Percentiles rank a stretch among this genome's conserved stretches.
Conservation (phyloP, 768 basidiomycete genomes). For the Leucocoprinus birnbaumii region DNA sequence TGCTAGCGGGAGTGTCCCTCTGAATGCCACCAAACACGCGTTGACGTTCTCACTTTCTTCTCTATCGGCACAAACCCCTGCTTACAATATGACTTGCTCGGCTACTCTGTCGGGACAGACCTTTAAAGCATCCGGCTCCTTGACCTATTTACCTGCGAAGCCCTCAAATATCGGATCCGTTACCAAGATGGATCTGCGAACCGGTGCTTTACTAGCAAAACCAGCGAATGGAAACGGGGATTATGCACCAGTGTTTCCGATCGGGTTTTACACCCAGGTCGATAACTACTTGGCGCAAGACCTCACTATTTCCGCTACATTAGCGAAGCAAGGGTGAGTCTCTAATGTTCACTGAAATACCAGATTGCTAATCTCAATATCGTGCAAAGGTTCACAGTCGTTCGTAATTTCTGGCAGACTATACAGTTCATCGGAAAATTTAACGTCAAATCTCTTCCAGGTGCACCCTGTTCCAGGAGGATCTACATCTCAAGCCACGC, state of each 20-base stretch:
- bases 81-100: constrained; percentile 35
- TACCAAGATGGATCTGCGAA: constrained; percentile 63
- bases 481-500: constrained; percentile 56
- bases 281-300: constrained; percentile 51
- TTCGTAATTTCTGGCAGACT: constrained; percentile 19
- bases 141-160: constrained; percentile 50
- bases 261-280: constrained; percentile 73
- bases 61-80: constrained; percentile 37
- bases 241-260: constrained; percentile 60
- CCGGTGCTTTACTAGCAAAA: constrained; percentile 51
- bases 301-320: constrained; percentile 47
- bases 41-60: constrained; percentile 46
- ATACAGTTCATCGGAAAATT: not conserved
- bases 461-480: constrained; percentile 63
- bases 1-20: constrained; percentile 39
- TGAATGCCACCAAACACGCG: constrained; percentile 49
- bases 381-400: constrained; percentile 34
- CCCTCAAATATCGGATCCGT: constrained; percentile 47
- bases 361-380: not conserved
- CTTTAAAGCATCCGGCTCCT: constrained; percentile 39
- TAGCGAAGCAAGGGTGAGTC: constrained; percentile 55
- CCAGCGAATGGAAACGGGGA: constrained; percentile 47
- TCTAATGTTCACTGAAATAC: not conserved
- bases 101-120: constrained; percentile 36
- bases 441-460: constrained; percentile 21